These are phyloP conservation scores for Lepidium sativum DNA, from an alignment of 345 rosid genomes.

Conservation along the genomic window DNA sequence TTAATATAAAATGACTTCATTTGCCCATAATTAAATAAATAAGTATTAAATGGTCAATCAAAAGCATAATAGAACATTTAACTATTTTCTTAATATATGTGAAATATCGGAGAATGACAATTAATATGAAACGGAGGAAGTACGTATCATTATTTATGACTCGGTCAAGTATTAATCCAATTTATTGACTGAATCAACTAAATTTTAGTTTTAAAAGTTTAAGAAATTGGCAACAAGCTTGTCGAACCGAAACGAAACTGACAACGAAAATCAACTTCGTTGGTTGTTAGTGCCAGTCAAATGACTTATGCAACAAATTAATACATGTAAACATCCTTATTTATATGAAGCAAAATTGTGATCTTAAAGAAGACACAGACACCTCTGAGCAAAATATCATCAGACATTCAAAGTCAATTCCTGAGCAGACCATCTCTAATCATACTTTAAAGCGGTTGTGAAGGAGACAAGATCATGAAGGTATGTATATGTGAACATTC, in stretches of 20 bases:
- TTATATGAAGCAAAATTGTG: neutral
- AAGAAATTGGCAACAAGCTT: neutral
- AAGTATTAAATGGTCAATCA: too few relatives aligned
- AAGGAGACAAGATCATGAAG: slow-evolving; percentile 24
- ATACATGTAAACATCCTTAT: neutral
- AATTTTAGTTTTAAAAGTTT: too few relatives aligned
- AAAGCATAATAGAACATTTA: too few relatives aligned
- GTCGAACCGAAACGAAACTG: slow-evolving; percentile 1
- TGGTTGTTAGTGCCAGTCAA: slow-evolving; percentile 1
- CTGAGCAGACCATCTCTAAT: neutral
- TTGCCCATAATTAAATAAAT: too few relatives aligned
- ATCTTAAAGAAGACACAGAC: neutral
- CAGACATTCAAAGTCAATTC: neutral
- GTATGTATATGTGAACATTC: slow-evolving; percentile 3
- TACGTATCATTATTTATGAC: neutral
- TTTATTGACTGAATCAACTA: neutral
- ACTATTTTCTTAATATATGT: too few relatives aligned
- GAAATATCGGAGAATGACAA: too few relatives aligned
- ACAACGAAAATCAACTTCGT: slow-evolving; percentile 8
- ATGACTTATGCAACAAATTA: neutral
- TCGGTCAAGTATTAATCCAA: neutral
- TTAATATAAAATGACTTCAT: too few relatives aligned
- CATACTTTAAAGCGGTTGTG: neutral
- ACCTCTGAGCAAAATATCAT: neutral
- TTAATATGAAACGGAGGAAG: too few relatives aligned